A percentile compares a stretch with the other conserved stretches of the same genome.
Conservation (phyloP, 345 rosid species). For the Pistacia vera region DNA sequence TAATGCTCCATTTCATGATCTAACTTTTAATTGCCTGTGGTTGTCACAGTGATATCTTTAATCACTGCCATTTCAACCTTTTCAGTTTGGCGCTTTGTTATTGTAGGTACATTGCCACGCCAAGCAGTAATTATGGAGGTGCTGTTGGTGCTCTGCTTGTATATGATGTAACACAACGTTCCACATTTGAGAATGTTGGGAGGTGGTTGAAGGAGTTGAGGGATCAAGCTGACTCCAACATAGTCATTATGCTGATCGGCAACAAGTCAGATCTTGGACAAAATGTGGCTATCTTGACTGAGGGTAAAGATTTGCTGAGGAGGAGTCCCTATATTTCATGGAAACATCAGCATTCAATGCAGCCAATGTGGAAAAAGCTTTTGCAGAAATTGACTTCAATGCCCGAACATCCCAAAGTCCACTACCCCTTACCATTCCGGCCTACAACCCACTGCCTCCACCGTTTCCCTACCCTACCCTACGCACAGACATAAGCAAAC, state of each 20-base stretch:
- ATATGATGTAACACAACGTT: too few relatives aligned
- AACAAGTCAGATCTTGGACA: slow-evolving; percentile 57
- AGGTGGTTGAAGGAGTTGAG: slow-evolving; percentile 13
- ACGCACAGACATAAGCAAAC: too few relatives aligned
- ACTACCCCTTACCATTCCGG: too few relatives aligned
- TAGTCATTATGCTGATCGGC: slow-evolving; percentile 57
- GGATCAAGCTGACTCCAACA: slow-evolving; percentile 54
- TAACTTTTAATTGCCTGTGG: slow-evolving; percentile 7
- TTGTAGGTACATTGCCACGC: too few relatives aligned
- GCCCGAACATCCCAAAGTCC: too few relatives aligned
- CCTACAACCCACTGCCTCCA: too few relatives aligned
- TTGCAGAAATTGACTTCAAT: slow-evolving; percentile 16
- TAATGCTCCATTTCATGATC: not conserved
- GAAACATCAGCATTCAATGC: slow-evolving; percentile 59
- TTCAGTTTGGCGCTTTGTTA: too few relatives aligned
- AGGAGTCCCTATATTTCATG: slow-evolving; percentile 49
- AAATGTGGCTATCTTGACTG: slow-evolving; percentile 46
- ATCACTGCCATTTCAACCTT: not conserved
- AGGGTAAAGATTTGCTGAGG: slow-evolving; percentile 48
- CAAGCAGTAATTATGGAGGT: too few relatives aligned
- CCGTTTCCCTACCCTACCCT: too few relatives aligned
- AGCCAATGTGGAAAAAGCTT: slow-evolving; percentile 53
- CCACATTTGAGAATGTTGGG: too few relatives aligned
- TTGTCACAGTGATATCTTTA: not conserved
- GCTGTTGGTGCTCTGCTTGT: too few relatives aligned